These are phyloP conservation scores for Geotrichum reessii DNA, from an alignment of 1,139 yeast genomes.

Conservation along the genomic window DNA sequence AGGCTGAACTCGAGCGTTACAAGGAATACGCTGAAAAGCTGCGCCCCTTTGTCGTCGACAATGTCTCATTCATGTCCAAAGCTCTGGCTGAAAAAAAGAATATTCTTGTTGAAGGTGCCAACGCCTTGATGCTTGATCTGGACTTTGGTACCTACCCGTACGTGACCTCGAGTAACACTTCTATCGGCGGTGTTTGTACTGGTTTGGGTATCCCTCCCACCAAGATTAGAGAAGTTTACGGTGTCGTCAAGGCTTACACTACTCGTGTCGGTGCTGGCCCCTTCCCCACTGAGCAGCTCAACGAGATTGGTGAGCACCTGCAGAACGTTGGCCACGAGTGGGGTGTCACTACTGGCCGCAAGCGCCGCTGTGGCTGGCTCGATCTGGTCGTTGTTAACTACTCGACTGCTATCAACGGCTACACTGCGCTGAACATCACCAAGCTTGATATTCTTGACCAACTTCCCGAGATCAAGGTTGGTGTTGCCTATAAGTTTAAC, in stretches of 20 bases:
- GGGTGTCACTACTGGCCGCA: conserved; percentile 99
- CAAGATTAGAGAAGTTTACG: conserved; percentile 71
- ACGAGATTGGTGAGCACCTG: conserved; percentile 76
- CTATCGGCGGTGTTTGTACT: conserved; percentile 96
- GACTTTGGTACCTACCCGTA: conserved; percentile 98
- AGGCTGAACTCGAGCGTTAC: conserved; percentile 72
- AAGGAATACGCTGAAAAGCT: conserved; percentile 66
- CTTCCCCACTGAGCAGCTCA: conserved; percentile 95
- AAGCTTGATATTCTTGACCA: conserved; percentile 91
- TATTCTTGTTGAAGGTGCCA: conserved; percentile 95
- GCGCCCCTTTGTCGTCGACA: conserved; percentile 90
- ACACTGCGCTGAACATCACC: conserved; percentile 89
- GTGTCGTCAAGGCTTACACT: conserved; percentile 97
- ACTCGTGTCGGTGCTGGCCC: conserved; percentile 99
- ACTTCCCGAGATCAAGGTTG: conserved; percentile 82
- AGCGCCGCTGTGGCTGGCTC: conserved; percentile 99
- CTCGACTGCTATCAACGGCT: conserved; percentile 87
- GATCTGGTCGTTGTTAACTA: conserved; percentile 92
- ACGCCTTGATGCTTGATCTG: conserved; percentile 94
- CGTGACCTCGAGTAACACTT: conserved; percentile 92
- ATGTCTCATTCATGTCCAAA: conserved; percentile 81
- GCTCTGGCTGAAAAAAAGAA: conserved; percentile 75
- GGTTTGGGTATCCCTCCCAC: conserved; percentile 95
- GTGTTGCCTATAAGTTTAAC: conserved; percentile 68
- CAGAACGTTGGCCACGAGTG: conserved; percentile 91